Conservation (phyloP, 345 rosid species). For the Sonneratia caseolaris region DNA sequence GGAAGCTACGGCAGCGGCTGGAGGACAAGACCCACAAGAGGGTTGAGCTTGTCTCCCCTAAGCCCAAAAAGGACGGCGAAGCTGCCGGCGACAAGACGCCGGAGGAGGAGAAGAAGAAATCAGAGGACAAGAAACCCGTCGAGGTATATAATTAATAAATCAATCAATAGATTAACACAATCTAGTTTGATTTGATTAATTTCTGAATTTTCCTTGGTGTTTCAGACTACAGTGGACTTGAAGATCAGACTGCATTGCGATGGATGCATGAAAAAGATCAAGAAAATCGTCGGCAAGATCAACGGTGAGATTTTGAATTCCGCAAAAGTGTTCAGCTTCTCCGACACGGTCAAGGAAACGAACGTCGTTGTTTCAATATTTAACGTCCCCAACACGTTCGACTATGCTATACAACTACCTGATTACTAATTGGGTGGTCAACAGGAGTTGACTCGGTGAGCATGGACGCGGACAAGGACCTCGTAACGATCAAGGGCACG, state of each 20-base stretch:
- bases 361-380: background rate
- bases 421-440: background rate
- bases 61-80: slow-evolving; percentile 20
- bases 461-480: slow-evolving; percentile 22
- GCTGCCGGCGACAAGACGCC: slow-evolving; percentile 32
- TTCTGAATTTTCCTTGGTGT: background rate
- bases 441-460: slow-evolving; percentile 26
- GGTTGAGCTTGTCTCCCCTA: slow-evolving; percentile 30
- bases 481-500: slow-evolving; percentile 30
- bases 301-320: slow-evolving; percentile 19
- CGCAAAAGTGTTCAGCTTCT: background rate
- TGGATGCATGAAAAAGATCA: slow-evolving; percentile 32
- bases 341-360: background rate
- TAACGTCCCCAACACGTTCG: no score
- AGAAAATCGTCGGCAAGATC: slow-evolving; percentile 18
- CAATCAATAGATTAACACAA: background rate
- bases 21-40: slow-evolving; percentile 25
- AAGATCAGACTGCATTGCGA: slow-evolving; percentile 31
- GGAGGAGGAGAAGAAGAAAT: slow-evolving; percentile 11
- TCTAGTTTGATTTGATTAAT: background rate
- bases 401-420: background rate
- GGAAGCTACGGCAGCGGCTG: slow-evolving; percentile 18
- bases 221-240: slow-evolving; percentile 34
- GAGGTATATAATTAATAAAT: slow-evolving; percentile 6
- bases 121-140: slow-evolving; percentile 20